Evolutionary conservation across 1,139 yeast genomes (phyloP), one percentile per base, ranked within the genome.

Genomic region (Williopsis jadinii): DNA sequence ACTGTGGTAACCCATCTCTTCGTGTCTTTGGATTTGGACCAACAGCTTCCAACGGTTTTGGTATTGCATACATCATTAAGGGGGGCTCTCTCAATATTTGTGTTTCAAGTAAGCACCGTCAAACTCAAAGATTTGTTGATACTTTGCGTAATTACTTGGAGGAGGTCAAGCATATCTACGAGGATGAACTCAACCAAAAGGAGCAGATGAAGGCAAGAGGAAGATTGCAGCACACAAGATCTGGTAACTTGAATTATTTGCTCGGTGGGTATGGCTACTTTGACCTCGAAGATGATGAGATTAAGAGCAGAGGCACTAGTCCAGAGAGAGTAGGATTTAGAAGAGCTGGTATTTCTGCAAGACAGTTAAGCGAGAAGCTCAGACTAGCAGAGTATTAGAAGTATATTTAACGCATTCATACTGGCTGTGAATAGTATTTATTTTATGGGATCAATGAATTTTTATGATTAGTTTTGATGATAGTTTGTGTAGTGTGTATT

Each of bases 21-120:
- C 75, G 90, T 53, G 73, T 84, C 47, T 88, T 88, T 64, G 97
- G 96, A 0, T 88, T 88, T 64, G 97, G 97, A 5, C 97, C 96
- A 3, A 90, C 85, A 8, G 75, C 87, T 30, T 80, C 94, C 19
- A 87, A 84, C 55, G 97, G 97, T 12, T 88, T 84, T 64, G 97
- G 97, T 27, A 73, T 88, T 39, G 96, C 95, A 3, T 88, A 88
- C 61, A 87, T 88, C 53, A 83, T 88, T 55, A 86, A 88, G 60
- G 87, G 78, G 44, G 87, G 85, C 56, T 80, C 92, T 5, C 77
- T 88, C 41, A 82, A 95, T 3, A 77, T 88, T 34, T 87, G 95
- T 60, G 94, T 86, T 1, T 78, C 94, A 27, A 86, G 95, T 8
- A 88, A 86, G 63, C 95, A 88, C 62, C 75, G 96, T 49, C 97